Base-by-base conservation (phyloP, 2,329 filamentous ascomycete species). In the Cercospora sp. region DNA sequence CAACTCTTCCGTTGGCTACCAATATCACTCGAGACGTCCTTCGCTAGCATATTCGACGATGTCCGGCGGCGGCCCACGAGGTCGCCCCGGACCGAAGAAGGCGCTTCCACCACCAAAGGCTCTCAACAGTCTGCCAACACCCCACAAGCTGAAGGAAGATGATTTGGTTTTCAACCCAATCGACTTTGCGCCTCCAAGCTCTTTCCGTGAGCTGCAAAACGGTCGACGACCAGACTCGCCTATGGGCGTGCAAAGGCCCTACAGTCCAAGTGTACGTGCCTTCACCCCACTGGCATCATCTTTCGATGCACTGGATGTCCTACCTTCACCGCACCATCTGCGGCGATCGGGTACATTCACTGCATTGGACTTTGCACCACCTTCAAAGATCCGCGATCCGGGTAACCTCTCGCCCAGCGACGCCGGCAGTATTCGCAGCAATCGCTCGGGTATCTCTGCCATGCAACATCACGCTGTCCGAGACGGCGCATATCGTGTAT, bases 321-420 rank as follows among this genome's bases (percentile, higher is more conserved):
- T 99, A 71, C 95, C 95, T 42, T 97, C 93, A 85, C 93, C 95
- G 88, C 90, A 94, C 77, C 74, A 88, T 75, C 84, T 95, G 61
- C 88, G 91, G 76, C 94, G 93, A 76, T 94, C 91, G 1, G 84
- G 87, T 69, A 92, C 91, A 0, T 94, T 94, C 76, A 94, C 91
- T 3, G 87, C 82, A 0, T 86, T 95, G 30, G 92, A 95, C 81
- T 95, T 95, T 78, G 91, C 91, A 2, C 90, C 92, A 30, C 91
- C 91, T 33, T 88, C 89, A 74, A 90, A 89, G 78, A 91, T 94
- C 80, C 88, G 86, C 79, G 87, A 90, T 69, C 77, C 79, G 30
- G 77, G 89, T 68, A 76, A 73, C 13, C 77, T 77, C 48, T 76
- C 75, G 7, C 79, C 77, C 65, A 83, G 81, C 28, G 83, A 85